Evolutionary conservation across 768 basidiomycete genomes (phyloP).

Genomic region (Heimioporus sp.): DNA sequence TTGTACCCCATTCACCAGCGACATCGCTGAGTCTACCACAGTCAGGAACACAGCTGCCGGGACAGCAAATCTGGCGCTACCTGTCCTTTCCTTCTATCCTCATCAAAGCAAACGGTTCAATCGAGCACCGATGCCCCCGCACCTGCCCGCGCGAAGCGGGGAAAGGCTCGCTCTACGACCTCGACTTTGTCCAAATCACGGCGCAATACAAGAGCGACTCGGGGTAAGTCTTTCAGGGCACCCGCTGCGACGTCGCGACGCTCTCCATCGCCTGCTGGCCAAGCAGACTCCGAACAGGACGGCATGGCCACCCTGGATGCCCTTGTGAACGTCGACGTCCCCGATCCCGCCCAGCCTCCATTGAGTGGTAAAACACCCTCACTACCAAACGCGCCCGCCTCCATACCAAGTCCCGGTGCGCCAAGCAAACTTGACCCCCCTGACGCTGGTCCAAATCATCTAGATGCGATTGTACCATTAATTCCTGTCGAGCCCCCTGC

Average conservation of each 20-base stretch:
- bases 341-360: background rate
- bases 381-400: background rate
- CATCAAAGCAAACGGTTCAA: slow-evolving; percentile 31
- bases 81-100: slow-evolving; percentile 43
- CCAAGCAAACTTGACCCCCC: background rate
- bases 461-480: slow-evolving; percentile 13
- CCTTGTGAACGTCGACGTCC: background rate
- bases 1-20: background rate
- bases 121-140: slow-evolving; percentile 5
- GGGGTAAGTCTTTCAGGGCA: slow-evolving; percentile 20
- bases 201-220: slow-evolving; percentile 20
- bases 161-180: slow-evolving; percentile 18
- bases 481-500: slow-evolving; percentile 10
- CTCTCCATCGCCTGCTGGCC: slow-evolving; percentile 12
- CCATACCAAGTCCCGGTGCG: background rate
- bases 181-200: slow-evolving; percentile 24
- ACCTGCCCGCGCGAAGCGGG: slow-evolving; percentile 15
- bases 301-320: background rate
- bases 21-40: slow-evolving; percentile 26
- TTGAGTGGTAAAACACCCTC: background rate
- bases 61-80: slow-evolving; percentile 42
- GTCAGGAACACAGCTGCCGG: slow-evolving; percentile 76
- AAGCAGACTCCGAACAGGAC: background rate
- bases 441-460: background rate
- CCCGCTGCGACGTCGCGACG: slow-evolving; percentile 11